Base-by-base conservation (phyloP, 2,329 filamentous ascomycete species). In the Raffaelea albimanens region DNA sequence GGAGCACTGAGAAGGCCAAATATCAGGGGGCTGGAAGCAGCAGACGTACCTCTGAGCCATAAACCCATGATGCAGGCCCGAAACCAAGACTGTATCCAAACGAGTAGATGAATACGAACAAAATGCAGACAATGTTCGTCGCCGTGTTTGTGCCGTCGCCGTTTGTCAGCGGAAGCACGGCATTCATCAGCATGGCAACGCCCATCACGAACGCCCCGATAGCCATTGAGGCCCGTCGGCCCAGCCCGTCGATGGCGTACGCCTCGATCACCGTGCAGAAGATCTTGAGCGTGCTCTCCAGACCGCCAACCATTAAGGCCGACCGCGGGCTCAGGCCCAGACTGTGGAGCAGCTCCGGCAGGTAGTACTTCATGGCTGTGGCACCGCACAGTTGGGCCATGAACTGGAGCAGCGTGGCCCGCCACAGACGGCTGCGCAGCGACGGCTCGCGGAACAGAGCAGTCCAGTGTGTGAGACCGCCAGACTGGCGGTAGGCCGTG, bases 351-450 rank as follows among this genome's bases (percentile, higher is more conserved):
- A 78, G 70, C 0, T 68, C 70, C 0, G 76, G 76, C 0, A 80
- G 65, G 53, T 79, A 79, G 54, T 80, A 79, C 54, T 80, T 79
- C 66, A 80, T 78, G 3, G 74, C 75, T 0, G 75, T 74, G 14
- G 75, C 74, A 19, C 76, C 76, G 53, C 73, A 78, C 71, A 79
- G 75, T 53, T 78, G 74, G 0, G 73, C 72, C 71, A 80, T 74
- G 59, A 80, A 79, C 57, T 79, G 75, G 5, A 80, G 63, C 2
- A 78, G 60, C 0, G 73, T 67, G 1, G 75, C 74, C 18, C 76
- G 68, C 77, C 76, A 80, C 14, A 80, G 63, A 0, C 76, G 67
- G 14, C 69, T 65, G 55, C 72, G 73, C 1, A 80, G 61, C 13
- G 66, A 60, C 14, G 62, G 59, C 25, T 76, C 63, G 4, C 64